Evolutionary conservation across 2,329 filamentous ascomycete species (phyloP).

Genomic region (Ceratocystis variospora): DNA sequence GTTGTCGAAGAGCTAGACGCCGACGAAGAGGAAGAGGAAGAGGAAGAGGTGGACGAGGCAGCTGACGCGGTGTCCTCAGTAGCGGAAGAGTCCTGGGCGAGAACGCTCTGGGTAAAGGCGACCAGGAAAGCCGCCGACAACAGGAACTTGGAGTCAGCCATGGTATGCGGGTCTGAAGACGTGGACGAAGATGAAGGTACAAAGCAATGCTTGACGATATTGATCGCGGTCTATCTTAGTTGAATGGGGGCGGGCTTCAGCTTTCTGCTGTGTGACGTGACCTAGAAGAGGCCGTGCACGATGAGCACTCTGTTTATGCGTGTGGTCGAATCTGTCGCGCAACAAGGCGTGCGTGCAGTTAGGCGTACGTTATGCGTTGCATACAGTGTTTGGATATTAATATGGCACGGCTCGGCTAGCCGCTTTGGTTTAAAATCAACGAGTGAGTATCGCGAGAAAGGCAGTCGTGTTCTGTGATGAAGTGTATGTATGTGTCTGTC

Average conservation of each 20-base stretch:
- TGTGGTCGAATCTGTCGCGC: background rate
- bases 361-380: background rate
- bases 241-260: background rate
- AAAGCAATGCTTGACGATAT: background rate
- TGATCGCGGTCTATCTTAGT: background rate
- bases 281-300: background rate
- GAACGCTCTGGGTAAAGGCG: slow-evolving; percentile 19
- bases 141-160: slow-evolving; percentile 17
- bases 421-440: too few relatives aligned
- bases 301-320: background rate
- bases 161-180: background rate
- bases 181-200: background rate
- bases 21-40: slow-evolving; percentile 8
- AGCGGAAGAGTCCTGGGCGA: slow-evolving; percentile 10
- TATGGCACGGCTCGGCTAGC: too few relatives aligned
- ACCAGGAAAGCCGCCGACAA: slow-evolving; percentile 19
- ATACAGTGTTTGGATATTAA: too few relatives aligned
- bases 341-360: background rate
- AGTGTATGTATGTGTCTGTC: background rate
- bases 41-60: slow-evolving; percentile 3
- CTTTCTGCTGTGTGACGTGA: slow-evolving; percentile 1
- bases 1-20: background rate
- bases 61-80: background rate
- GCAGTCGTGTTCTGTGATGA: too few relatives aligned
- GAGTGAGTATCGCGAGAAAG: too few relatives aligned